Evolutionary conservation across 345 rosid genomes (phyloP).

Genomic region (Eucalyptus victrix): DNA sequence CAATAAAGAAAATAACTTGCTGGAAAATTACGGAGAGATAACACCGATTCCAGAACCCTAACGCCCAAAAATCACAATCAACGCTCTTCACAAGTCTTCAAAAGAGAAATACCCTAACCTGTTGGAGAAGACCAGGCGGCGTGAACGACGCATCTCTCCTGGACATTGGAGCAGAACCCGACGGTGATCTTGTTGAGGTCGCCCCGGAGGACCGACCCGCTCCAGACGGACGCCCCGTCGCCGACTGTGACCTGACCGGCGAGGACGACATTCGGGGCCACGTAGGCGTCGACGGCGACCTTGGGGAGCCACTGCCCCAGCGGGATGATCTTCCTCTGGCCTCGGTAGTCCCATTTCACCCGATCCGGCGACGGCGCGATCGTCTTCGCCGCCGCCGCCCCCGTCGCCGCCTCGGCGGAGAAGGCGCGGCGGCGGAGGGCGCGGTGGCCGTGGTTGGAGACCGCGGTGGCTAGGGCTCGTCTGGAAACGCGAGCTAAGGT

Average conservation of each 20-base stretch:
- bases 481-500: slow-evolving; percentile 44
- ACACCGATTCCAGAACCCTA: neutral
- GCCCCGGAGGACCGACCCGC: slow-evolving; percentile 83
- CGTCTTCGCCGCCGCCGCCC: slow-evolving; percentile 5
- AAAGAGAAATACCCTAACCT: slow-evolving; percentile 20
- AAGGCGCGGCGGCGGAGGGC: slow-evolving; percentile 10
- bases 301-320: slow-evolving; percentile 92
- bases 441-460: neutral
- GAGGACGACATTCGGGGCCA: slow-evolving; percentile 81
- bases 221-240: slow-evolving; percentile 94
- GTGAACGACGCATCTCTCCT: slow-evolving; percentile 87
- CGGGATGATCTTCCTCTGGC: slow-evolving; percentile 87
- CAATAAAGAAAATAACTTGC: neutral
- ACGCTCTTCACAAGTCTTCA: neutral
- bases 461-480: slow-evolving; percentile 11
- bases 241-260: slow-evolving; percentile 84
- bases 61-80: neutral
- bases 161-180: slow-evolving; percentile 90
- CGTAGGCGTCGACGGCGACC: slow-evolving; percentile 94
- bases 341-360: slow-evolving; percentile 94
- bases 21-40: neutral
- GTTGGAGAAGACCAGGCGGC: slow-evolving; percentile 98
- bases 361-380: slow-evolving; percentile 69
- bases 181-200: slow-evolving; percentile 93
- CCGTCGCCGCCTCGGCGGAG: slow-evolving; percentile 12